Conservation (phyloP, 305 asterid genomes). For the Fraxinus angustifolia region DNA sequence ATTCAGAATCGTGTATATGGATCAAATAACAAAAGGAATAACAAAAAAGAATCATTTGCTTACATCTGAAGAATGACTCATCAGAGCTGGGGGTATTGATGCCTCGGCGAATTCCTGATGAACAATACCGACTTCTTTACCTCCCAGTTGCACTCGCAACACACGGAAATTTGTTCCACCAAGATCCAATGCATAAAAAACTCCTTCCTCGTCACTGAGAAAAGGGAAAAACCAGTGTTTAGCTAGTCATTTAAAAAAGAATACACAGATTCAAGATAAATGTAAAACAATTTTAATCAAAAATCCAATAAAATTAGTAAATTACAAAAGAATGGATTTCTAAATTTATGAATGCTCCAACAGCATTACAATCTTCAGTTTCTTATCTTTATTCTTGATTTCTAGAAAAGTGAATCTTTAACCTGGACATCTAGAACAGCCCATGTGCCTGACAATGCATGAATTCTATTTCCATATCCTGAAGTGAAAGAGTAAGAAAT, state of each 20-base stretch:
- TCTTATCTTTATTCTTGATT: not conserved
- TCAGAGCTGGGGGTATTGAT: constrained; percentile 70
- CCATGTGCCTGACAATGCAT: not conserved
- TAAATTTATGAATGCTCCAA: not conserved
- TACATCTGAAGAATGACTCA: constrained; percentile 77
- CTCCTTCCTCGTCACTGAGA: constrained; percentile 75
- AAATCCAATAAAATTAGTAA: not conserved
- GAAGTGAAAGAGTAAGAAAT: not conserved
- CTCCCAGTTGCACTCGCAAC: constrained; percentile 76
- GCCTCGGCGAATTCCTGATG: constrained; percentile 88
- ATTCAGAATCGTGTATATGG: not conserved
- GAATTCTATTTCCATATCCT: not conserved
- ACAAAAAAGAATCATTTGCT: constrained; percentile 14
- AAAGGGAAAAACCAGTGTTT: not conserved
- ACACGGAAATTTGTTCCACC: constrained; percentile 96
- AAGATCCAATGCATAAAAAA: constrained; percentile 85
- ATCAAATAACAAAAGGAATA: not conserved
- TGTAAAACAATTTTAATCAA: not conserved
- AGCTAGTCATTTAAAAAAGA: not conserved
- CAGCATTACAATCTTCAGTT: not conserved
- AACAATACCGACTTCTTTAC: constrained; percentile 55
- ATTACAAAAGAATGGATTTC: not conserved
- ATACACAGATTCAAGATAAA: not conserved
- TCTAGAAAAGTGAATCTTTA: not conserved
- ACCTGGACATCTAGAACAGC: not conserved